A percentile compares a stretch with the other conserved stretches of the same genome.
phyloP scores from a whole-genome alignment of 192 early-diverging fungal genomes.

The Helicostylum pulchrum region DNA sequence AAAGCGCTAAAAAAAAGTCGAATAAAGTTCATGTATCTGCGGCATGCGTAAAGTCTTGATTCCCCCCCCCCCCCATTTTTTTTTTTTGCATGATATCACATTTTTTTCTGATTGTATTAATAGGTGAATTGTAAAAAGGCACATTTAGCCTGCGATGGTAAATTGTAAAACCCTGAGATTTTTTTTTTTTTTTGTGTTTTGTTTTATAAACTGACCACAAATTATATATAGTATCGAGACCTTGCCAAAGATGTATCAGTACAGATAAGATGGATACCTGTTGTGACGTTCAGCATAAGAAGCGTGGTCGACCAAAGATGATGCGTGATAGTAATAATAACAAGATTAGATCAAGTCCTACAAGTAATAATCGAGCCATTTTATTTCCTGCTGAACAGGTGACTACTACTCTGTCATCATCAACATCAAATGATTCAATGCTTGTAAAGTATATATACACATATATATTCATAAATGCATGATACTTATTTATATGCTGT shows the following conservation, averaged over 20 bases:
- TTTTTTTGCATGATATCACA: not conserved
- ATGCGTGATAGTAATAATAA: not conserved
- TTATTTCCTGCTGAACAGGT: slow-evolving; percentile 34
- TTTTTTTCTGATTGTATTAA: not conserved
- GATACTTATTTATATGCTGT: slow-evolving; percentile 48
- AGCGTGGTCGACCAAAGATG: slow-evolving; percentile 65
- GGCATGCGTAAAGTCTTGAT: slow-evolving; percentile 53
- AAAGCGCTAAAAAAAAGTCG: slow-evolving; percentile 21
- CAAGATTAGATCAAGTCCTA: too few relatives aligned
- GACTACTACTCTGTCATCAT: too few relatives aligned
- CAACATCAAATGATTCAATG: slow-evolving; percentile 51
- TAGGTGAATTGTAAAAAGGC: slow-evolving; percentile 77
- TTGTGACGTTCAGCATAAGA: slow-evolving; percentile 81
- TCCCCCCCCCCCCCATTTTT: too few relatives aligned
- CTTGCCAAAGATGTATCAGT: slow-evolving; percentile 73
- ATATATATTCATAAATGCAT: slow-evolving; percentile 49
- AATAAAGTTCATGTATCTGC: slow-evolving; percentile 77
- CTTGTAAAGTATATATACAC: slow-evolving; percentile 50
- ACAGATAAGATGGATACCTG: slow-evolving; percentile 71
- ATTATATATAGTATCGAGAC: slow-evolving; percentile 24
- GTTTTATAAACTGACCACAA: not conserved
- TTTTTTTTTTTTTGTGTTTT: too few relatives aligned
- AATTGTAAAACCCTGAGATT: too few relatives aligned
- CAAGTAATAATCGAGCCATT: not conserved
- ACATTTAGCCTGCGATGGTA: slow-evolving; percentile 82